These are phyloP conservation scores for Sporothrix phasma DNA, from an alignment of 2,329 filamentous ascomycete species.

Conservation along the genomic window DNA sequence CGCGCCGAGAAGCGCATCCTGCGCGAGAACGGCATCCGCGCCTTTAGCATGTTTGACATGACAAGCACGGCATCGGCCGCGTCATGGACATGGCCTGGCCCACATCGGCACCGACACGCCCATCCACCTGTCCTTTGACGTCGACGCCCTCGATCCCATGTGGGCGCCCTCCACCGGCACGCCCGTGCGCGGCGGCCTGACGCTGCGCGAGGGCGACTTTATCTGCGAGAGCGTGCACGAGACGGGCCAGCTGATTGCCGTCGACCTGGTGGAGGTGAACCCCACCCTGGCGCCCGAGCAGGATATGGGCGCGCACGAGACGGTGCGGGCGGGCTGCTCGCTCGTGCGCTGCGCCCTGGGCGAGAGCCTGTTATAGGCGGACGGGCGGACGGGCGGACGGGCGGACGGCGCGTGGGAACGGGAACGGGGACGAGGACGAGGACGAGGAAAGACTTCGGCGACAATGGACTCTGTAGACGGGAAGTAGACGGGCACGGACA, in stretches of 20 bases:
- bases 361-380: slow-evolving; percentile 67
- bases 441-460: neutral
- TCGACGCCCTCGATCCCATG: slow-evolving; percentile 90
- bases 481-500: neutral
- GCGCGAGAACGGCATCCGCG: slow-evolving; percentile 80
- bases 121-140: slow-evolving; percentile 94
- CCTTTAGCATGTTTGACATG: slow-evolving; percentile 99
- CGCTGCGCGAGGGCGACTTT: slow-evolving; percentile 89
- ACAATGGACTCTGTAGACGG: too few species aligned
- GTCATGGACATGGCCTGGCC: slow-evolving; percentile 96
- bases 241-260: slow-evolving; percentile 66
- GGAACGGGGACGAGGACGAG: neutral
- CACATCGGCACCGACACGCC: slow-evolving; percentile 92
- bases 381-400: too few species aligned
- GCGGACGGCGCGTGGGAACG: neutral
- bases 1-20: slow-evolving; percentile 85
- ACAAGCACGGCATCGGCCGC: slow-evolving; percentile 82
- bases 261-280: slow-evolving; percentile 79
- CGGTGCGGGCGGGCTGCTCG: slow-evolving; percentile 80
- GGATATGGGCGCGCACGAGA: slow-evolving; percentile 64
- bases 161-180: slow-evolving; percentile 96
- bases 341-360: slow-evolving; percentile 86
- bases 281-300: slow-evolving; percentile 54
- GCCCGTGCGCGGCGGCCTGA: slow-evolving; percentile 85
- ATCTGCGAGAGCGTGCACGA: slow-evolving; percentile 83